Conservation (phyloP, 768 basidiomycete genomes). For the Rhodotorula graminis region DNA sequence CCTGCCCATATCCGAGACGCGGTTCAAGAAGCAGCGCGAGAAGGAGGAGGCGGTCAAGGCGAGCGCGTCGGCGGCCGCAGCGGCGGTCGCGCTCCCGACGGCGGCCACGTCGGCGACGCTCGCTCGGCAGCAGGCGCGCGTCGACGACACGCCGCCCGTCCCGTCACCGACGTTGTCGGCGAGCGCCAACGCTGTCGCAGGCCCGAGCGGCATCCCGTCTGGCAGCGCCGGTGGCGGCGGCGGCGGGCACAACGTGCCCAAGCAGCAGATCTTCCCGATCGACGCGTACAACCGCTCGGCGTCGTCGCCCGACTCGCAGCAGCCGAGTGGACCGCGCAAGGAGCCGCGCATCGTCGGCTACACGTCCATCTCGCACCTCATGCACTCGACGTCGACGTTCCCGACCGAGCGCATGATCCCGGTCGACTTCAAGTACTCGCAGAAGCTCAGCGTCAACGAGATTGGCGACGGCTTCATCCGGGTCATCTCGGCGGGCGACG, state of each 20-base stretch:
- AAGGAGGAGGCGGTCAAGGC: conserved; percentile 59
- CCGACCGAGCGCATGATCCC: conserved; percentile 69
- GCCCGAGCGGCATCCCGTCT: neutral
- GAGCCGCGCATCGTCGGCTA: conserved; percentile 63
- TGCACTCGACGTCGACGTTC: conserved; percentile 84
- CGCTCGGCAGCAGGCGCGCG: conserved; percentile 3
- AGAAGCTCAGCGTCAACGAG: conserved; percentile 77
- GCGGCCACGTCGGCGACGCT: conserved; percentile 25
- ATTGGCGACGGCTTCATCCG: conserved; percentile 82
- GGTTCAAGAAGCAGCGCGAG: conserved; percentile 92
- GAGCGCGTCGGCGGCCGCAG: conserved; percentile 4
- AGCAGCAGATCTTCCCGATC: conserved; percentile 16
- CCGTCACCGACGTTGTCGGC: neutral
- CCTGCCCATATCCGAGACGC: conserved; percentile 95
- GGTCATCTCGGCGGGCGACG: conserved; percentile 51
- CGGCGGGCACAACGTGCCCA: conserved; percentile 3
- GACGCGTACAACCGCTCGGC: conserved; percentile 10
- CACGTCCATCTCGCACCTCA: conserved; percentile 74
- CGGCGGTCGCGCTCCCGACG: conserved; percentile 22
- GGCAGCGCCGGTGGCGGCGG: too few relatives aligned
- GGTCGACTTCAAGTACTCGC: conserved; percentile 77
- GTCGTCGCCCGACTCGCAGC: conserved; percentile 44
- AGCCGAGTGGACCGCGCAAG: conserved; percentile 13
- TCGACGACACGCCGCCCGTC: neutral
- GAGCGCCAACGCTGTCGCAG: neutral